Evolutionary conservation across 768 basidiomycete species (phyloP).

Genomic region (Pholiota microspora): DNA sequence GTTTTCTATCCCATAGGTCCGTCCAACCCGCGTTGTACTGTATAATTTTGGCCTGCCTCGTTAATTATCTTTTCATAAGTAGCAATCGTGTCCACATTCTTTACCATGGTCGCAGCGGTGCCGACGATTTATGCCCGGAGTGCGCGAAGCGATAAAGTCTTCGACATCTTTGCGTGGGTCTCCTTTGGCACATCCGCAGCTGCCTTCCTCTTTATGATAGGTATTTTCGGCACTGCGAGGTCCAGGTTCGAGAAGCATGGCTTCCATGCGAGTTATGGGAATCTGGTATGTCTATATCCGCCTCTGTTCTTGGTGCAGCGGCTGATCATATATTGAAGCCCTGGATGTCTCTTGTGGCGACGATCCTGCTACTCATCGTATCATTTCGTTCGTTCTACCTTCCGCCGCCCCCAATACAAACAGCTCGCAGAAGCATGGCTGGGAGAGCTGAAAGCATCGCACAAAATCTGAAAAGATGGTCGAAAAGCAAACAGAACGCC

Average conservation of each 20-base stretch:
- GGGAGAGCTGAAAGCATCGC: background rate
- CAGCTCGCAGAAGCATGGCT: too few relatives aligned
- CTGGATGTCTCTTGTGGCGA: constrained; percentile 34
- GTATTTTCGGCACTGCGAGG: constrained; percentile 32
- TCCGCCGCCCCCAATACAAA: constrained; percentile 12
- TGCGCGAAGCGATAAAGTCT: constrained; percentile 25
- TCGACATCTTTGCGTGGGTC: constrained; percentile 24
- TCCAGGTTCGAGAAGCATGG: constrained; percentile 30
- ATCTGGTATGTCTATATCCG: constrained; percentile 28
- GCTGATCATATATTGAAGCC: constrained; percentile 20
- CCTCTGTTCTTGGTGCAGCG: background rate
- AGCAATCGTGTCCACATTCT: constrained; percentile 30
- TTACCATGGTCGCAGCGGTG: constrained; percentile 28
- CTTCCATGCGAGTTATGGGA: constrained; percentile 32
- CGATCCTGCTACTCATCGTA: constrained; percentile 25
- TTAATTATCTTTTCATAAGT: background rate
- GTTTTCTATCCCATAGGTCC: constrained; percentile 35
- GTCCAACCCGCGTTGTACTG: constrained; percentile 1
- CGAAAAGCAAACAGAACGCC: background rate
- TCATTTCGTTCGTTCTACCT: constrained; percentile 20
- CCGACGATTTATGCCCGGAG: constrained; percentile 24
- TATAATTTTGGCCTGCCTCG: background rate
- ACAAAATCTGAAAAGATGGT: background rate
- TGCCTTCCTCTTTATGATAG: constrained; percentile 37
- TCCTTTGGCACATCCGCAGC: constrained; percentile 28